phyloP scores from a whole-genome alignment of 2,329 filamentous ascomycete genomes.

The Alternaria triticimaculans region DNA sequence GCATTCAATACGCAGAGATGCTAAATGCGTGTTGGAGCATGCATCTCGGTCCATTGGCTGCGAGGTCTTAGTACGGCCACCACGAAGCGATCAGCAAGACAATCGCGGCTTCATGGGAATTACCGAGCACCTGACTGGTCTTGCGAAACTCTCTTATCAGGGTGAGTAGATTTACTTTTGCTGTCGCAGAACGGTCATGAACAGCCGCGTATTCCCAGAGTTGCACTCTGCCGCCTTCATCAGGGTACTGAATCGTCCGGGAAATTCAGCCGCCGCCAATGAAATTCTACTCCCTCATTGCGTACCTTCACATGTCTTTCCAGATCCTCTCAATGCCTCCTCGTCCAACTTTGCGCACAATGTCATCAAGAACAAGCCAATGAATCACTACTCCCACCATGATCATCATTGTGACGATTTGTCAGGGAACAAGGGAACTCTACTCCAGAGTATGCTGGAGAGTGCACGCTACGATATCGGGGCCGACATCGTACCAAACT shows the following conservation, averaged over 20 bases:
- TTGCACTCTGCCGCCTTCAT: not conserved
- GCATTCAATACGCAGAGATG: not conserved
- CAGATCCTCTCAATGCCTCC: not conserved
- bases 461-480: slow-evolving; percentile 11
- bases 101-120: not conserved
- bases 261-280: not conserved
- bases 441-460: not conserved
- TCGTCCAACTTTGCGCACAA: not conserved
- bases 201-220: not conserved
- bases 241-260: not conserved
- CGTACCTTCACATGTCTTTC: not conserved
- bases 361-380: not conserved
- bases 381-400: not conserved
- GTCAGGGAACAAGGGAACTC: not conserved
- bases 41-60: not conserved
- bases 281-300: not conserved
- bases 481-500: slow-evolving; percentile 12
- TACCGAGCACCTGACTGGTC: not conserved
- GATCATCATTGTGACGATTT: not conserved
- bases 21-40: not conserved
- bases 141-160: not conserved
- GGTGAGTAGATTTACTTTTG: not conserved
- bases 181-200: not conserved
- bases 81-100: not conserved
- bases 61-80: not conserved